Evolutionary conservation across 768 basidiomycete genomes (phyloP), one percentile per base, ranked within the genome.

Genomic region (Leccinum rimulosum): DNA sequence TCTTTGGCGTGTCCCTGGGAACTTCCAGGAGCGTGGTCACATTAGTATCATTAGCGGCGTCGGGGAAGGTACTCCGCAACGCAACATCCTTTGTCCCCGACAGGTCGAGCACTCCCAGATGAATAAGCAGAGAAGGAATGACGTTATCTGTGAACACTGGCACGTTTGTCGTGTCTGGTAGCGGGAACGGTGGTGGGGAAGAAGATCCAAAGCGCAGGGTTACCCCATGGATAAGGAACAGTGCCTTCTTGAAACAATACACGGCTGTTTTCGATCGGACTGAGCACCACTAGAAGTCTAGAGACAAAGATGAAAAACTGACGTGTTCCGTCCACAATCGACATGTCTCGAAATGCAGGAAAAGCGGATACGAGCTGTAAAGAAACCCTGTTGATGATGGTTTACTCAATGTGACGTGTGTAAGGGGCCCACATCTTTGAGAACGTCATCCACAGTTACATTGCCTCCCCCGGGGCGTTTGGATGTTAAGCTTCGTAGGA

Each of bases 201-300:
- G 76, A 68, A 7, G 81, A 73, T 52, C 82, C 81, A 75, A 94
- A 94, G 49, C 90, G 85, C 48, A 87, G 70, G 27, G 72, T 74
- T 53, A 95, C 74, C 27, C 84, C 86, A 61, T 91, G 84, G 54
- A 93, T 77, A 54, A 95, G 81, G 73, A 93, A 92, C 33, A 96
- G 76, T 2, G 89, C 92, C 68, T 95, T 96, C 74, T 93, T 94
- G 81, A 93, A 92, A 68, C 91, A 84, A 74, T 92, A 95, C 25
- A 93, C 79, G n/a, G 84, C 91, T 93, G 36, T 57, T 47, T 49
- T 47, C 25, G 33, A 52, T 27, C 15, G 38, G 31, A 52, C 50
- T 52, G 4, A 57, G 52, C 38, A 22, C 14, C 25, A 61, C 50
- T 47, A 22, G 22, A 22, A 22, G 22, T 51, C 25, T 43, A 30